Evolutionary conservation across 1,284 basidiomycete species (phyloP).

Genomic region (Papiliotrema terrestris): DNA sequence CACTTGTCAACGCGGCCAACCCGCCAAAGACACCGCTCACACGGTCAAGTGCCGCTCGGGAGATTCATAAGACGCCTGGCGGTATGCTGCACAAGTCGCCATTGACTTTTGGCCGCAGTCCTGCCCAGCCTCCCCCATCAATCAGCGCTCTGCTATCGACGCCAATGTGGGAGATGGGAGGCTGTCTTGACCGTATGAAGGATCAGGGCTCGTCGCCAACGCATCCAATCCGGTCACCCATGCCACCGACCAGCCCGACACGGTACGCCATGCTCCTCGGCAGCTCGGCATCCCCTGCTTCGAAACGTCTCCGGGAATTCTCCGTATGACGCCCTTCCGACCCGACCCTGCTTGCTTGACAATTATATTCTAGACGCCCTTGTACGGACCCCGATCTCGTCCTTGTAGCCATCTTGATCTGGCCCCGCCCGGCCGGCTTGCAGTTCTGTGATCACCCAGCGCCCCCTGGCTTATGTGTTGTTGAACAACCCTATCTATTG

Average conservation of each 20-base stretch:
- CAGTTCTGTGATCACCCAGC: not conserved
- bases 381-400: too few relatives aligned
- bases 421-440: too few relatives aligned
- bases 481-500: not conserved
- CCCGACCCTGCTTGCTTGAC: too few relatives aligned
- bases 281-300: conserved; percentile 14
- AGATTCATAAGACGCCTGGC: conserved; percentile 23
- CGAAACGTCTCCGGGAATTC: conserved; percentile 5
- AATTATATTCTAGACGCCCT: too few relatives aligned
- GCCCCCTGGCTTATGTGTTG: not conserved
- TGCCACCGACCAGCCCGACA: conserved; percentile 38
- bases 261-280: conserved; percentile 28
- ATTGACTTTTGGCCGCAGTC: conserved; percentile 27
- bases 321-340: not conserved
- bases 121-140: conserved; percentile 22
- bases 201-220: conserved; percentile 17
- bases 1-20: conserved; percentile 4
- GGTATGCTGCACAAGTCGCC: conserved; percentile 29
- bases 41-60: conserved; percentile 36
- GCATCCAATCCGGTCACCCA: conserved; percentile 22
- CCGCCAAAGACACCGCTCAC: conserved; percentile 44
- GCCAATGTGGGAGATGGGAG: conserved; percentile 42
- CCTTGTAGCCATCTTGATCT: too few relatives aligned
- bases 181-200: conserved; percentile 34
- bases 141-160: conserved; percentile 30